These are phyloP conservation scores for Closterium sp. DNA, from an alignment of 139 green algal species.

Conservation along the genomic window DNA sequence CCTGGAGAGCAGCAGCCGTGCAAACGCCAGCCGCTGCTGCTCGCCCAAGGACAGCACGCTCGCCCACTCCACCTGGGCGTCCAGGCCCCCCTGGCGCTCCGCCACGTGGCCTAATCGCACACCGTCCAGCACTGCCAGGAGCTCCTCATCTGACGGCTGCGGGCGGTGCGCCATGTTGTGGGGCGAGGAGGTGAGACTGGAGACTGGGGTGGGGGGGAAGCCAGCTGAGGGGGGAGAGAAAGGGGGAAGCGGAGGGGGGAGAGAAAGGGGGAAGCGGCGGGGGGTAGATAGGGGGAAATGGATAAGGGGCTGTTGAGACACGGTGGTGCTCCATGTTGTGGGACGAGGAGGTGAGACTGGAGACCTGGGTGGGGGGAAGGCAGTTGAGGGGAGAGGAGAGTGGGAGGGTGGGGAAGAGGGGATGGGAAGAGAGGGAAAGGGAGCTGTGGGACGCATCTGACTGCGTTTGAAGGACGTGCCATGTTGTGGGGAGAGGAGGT, in stretches of 20 bases:
- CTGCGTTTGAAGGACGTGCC: no score
- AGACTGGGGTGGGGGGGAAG: neutral
- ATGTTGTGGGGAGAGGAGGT: neutral
- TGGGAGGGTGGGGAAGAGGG: neutral
- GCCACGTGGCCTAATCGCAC: slow-evolving; percentile 57
- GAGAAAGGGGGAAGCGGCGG: neutral
- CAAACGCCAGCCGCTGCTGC: slow-evolving; percentile 96
- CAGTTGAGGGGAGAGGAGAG: neutral
- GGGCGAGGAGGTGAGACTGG: neutral
- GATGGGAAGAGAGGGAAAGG: no score
- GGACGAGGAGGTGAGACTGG: no score
- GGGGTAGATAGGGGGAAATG: neutral
- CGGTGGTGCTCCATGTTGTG: no score
- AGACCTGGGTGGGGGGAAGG: no score
- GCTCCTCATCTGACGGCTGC: slow-evolving; percentile 62
- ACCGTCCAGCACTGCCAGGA: slow-evolving; percentile 55
- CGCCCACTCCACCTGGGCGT: slow-evolving; percentile 73
- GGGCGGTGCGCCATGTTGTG: neutral
- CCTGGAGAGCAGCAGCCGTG: slow-evolving; percentile 73
- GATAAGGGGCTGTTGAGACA: no score
- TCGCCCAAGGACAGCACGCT: slow-evolving; percentile 86
- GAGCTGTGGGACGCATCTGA: no score
- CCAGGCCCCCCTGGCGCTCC: slow-evolving; percentile 47
- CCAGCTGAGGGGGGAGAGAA: neutral
- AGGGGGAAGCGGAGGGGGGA: neutral